Evolutionary conservation across 257 asterid species (phyloP), one percentile per base, ranked within the genome.

Genomic region (Striga asiatica): DNA sequence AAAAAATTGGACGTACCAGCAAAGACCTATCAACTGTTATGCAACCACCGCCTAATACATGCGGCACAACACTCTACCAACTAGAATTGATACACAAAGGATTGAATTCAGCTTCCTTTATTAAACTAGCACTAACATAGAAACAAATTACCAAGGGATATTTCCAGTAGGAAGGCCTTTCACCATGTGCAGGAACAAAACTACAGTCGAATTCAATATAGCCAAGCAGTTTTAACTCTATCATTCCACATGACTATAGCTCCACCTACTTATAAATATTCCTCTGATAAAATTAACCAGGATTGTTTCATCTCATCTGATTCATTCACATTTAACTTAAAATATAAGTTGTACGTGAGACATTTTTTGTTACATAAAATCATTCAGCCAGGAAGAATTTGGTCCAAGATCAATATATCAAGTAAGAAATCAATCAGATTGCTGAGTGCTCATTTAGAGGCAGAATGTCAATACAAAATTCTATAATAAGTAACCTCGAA

Each of bases 401-500:
- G 38, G 38, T 7, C 11, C 38, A 2, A 8, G 38, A 32, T 32
- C n/a, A n/a, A n/a, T 32, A 32, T 32, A 32, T 37, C 43, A 43
- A 17, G 29, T 14, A 41, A 55, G 47, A 41, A 64, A 48, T 29
- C 21, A 17, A 28, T n/a, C 27, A 17, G 42, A 20, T 7, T 31
- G 2, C 12, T 11, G 32, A 21, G 9, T 24, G 27, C 43, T 21
- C 37, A 32, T 24, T 60, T 35, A 25, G 11, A 16, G 46, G 27
- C 1, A 18, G 14, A 51, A 21, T 43, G 17, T 16, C 61, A 50
- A 51, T 5, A 58, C 45, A 43, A 53, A 54, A 14, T 18, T 23
- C 8, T 18, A 35, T 38, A 23, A 58, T 13, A 41, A 49, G 24
- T 24, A 24, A 86, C 96, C 96, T 81, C 61, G 71, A 54, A 61